Evolutionary conservation across 805 yeast genomes (phyloP), one percentile per base, ranked within the genome.

Genomic region (Barnettozyma salicaria): DNA sequence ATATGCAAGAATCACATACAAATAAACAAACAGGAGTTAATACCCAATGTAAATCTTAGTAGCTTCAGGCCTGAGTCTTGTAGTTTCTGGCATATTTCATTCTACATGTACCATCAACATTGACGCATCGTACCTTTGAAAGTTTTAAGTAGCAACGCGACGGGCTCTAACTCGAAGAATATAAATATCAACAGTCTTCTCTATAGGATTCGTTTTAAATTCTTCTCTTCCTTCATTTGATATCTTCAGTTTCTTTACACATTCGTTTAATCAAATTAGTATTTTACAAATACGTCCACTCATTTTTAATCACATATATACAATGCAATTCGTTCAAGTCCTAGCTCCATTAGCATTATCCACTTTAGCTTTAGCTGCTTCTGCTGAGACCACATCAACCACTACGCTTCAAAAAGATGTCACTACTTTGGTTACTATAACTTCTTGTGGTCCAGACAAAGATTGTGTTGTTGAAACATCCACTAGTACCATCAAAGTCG

Each of bases 401-500:
- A 45, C 32, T n/a, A n/a, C 19, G 16, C 32, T 40, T 20, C 43
- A 41, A n/a, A 27, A 20, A 9, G 48, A 43, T 6, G 12, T 38
- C 23, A 54, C 59, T 30, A 40, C 45, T 18, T 23, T 52, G 4
- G 40, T 37, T 21, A 54, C 59, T 38, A 54, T 54, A 45, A 54
- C 59, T 22, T 53, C 54, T n/a, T 54, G 59, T 46, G 47, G 58
- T 48, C 16, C 27, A 13, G 34, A n/a, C n/a, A n/a, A n/a, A n/a
- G 37, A 44, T 33, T 29, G 45, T 12, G 41, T 48, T 25, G 48
- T 49, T 40, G 30, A 42, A 34, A 53, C 57, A 25, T 50, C 57
- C 21, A 40, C 44, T 27, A 45, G 30, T n/a, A n/a, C 19, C 18
- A 32, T 40, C 22, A 43, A 41, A n/a, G 28, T 19, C 10, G 48